A percentile compares a stretch with the other conserved stretches of the same genome.
These are phyloP conservation scores for Leonotis leonurus DNA, from an alignment of 257 asterid genomes.

Conservation along the genomic window DNA sequence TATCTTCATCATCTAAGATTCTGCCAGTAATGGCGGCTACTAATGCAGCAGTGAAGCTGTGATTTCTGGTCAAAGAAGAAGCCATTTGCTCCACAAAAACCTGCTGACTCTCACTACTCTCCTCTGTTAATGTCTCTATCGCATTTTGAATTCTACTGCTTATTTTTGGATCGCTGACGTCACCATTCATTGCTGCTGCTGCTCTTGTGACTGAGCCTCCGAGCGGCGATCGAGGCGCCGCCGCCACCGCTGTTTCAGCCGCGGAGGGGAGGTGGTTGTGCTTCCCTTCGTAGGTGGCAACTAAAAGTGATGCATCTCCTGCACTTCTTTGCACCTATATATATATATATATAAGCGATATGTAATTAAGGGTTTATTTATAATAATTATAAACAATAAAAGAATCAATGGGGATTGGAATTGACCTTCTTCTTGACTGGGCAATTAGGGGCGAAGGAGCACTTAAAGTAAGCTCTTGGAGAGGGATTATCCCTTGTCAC, in stretches of 20 bases:
- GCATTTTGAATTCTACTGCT: constrained; percentile 19
- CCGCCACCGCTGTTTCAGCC: constrained; percentile 15
- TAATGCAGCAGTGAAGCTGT: constrained; percentile 61
- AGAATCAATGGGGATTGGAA: no score
- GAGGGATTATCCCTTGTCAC: constrained; percentile 82
- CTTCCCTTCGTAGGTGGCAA: constrained; percentile 65
- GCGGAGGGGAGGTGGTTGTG: constrained; percentile 56
- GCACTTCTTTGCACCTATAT: constrained; percentile 70
- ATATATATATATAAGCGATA: background rate
- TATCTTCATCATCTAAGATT: constrained; percentile 42
- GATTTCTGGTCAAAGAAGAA: constrained; percentile 49
- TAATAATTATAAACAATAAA: no score
- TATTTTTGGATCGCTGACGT: constrained; percentile 9
- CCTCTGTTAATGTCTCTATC: constrained; percentile 19
- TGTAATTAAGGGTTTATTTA: background rate
- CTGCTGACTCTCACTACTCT: constrained; percentile 24
- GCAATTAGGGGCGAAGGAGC: constrained; percentile 70
- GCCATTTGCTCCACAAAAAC: constrained; percentile 56
- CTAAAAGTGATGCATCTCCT: constrained; percentile 50
- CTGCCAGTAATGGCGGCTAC: constrained; percentile 65
- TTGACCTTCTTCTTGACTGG: constrained; percentile 76
- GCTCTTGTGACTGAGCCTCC: constrained; percentile 19
- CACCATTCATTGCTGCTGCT: background rate
- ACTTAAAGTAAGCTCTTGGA: constrained; percentile 81
- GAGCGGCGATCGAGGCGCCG: constrained; percentile 18